phyloP scores from a whole-genome alignment of 2,329 filamentous ascomycete species.

The Balansia obtecta region DNA sequence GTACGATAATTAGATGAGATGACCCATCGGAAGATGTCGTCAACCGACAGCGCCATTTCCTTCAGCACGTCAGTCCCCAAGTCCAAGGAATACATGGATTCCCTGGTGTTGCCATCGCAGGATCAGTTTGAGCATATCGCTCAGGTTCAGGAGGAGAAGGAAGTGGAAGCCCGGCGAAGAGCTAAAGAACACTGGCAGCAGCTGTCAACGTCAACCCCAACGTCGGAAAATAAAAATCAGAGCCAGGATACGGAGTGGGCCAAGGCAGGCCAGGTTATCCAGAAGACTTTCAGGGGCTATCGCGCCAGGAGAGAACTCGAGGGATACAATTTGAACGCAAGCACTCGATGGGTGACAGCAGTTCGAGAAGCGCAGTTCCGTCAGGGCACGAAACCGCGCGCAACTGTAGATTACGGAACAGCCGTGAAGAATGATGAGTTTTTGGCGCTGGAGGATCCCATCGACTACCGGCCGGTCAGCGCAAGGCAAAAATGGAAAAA shows the following conservation, averaged over 20 bases:
- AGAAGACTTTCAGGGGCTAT: constrained; percentile 69
- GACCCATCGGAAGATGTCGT: constrained; percentile 1
- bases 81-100: constrained; percentile 36
- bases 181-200: constrained; percentile 20
- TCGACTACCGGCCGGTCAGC: constrained; percentile 13
- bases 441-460: constrained; percentile 8
- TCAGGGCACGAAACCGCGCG: constrained; percentile 33
- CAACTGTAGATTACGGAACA: constrained; percentile 12
- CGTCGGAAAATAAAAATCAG: background rate
- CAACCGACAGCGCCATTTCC: constrained; percentile 7
- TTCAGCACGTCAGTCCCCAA: constrained; percentile 10
- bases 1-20: background rate
- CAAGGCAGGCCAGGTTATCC: constrained; percentile 44
- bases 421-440: constrained; percentile 5
- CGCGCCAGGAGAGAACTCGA: constrained; percentile 56
- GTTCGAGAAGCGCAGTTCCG: constrained; percentile 43
- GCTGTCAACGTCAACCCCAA: constrained; percentile 22
- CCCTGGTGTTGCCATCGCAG: constrained; percentile 32
- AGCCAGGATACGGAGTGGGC: constrained; percentile 12
- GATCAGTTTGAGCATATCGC: constrained; percentile 36
- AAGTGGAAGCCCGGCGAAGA: constrained; percentile 30
- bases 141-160: constrained; percentile 33
- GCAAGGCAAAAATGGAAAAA: constrained; percentile 67
- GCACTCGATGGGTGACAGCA: constrained; percentile 59
- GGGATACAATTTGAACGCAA: constrained; percentile 57